phyloP scores from a whole-genome alignment of 805 yeast species.

The Candida lessepsii region DNA sequence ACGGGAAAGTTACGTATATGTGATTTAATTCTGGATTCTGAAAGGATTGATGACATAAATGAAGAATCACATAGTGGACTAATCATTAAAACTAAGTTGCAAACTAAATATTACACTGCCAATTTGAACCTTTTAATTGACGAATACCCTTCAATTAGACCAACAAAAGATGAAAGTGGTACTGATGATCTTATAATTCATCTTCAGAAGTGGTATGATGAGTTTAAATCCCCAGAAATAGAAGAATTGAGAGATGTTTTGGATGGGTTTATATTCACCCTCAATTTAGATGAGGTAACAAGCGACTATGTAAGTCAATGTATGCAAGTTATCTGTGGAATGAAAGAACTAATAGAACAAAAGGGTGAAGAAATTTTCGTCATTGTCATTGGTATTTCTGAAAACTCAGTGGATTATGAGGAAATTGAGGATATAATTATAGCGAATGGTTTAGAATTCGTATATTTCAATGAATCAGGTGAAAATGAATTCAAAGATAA shows the following conservation, averaged over 20 bases:
- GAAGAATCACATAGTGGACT: constrained; percentile 31
- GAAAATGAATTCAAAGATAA: constrained; percentile 44
- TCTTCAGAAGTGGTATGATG: constrained; percentile 37
- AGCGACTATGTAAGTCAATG: constrained; percentile 21
- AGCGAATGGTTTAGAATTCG: constrained; percentile 42
- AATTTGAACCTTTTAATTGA: constrained; percentile 34
- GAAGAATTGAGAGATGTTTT: constrained; percentile 45
- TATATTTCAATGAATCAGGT: constrained; percentile 32
- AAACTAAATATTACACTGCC: constrained; percentile 33
- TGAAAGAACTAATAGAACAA: constrained; percentile 9
- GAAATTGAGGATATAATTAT: constrained; percentile 41
- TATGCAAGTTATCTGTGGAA: constrained; percentile 15
- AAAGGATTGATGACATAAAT: constrained; percentile 27
- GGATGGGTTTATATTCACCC: constrained; percentile 46
- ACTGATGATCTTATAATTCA: background rate
- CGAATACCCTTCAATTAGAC: constrained; percentile 25
- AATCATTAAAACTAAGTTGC: constrained; percentile 24
- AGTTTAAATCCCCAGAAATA: constrained; percentile 37
- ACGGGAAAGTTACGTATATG: constrained; percentile 39
- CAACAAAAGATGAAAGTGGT: background rate
- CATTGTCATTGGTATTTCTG: constrained; percentile 31
- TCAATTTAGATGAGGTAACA: constrained; percentile 26
- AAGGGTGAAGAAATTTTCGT: constrained; percentile 16
- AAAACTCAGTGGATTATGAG: constrained; percentile 5
- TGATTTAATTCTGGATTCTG: constrained; percentile 26